phyloP scores from a whole-genome alignment of 2,329 filamentous ascomycete species.

The Chrysosporium keratinophilum region DNA sequence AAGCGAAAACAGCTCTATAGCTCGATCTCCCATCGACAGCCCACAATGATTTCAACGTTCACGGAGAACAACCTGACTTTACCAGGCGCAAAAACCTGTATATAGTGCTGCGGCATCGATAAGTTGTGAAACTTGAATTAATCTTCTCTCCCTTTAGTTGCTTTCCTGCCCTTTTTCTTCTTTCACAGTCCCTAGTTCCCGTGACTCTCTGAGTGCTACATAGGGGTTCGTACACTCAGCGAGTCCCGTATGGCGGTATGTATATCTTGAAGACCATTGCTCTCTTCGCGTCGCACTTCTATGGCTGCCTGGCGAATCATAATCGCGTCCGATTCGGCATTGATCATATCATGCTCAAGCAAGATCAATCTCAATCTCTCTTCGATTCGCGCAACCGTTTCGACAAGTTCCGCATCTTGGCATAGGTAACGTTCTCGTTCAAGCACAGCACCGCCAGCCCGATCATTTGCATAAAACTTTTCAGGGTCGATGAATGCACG shows the following conservation, averaged over 20 bases:
- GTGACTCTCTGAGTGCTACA: neutral
- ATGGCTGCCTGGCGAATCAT: constrained; percentile 2
- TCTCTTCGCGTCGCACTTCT: constrained; percentile 6
- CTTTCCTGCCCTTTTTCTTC: neutral
- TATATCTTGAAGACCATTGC: constrained; percentile 3
- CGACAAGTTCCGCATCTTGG: constrained; percentile 13
- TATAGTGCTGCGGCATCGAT: too few relatives aligned
- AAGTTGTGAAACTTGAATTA: too few relatives aligned
- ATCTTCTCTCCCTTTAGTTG: neutral
- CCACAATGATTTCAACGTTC: too few relatives aligned
- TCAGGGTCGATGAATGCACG: constrained; percentile 13
- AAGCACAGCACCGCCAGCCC: constrained; percentile 14
- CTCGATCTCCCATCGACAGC: too few relatives aligned
- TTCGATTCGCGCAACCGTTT: constrained; percentile 8
- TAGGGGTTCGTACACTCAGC: neutral
- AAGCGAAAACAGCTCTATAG: too few relatives aligned
- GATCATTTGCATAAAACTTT: constrained; percentile 15
- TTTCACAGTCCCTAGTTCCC: neutral
- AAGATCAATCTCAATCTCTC: constrained; percentile 2
- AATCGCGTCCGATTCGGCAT: neutral
- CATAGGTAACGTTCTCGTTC: constrained; percentile 14
- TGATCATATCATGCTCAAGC: constrained; percentile 9
- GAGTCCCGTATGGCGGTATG: constrained; percentile 5
- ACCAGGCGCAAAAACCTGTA: too few relatives aligned
- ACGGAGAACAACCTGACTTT: too few relatives aligned